These are phyloP conservation scores for Collybiopsis confluens DNA, from an alignment of 768 basidiomycete species.

Conservation along the genomic window DNA sequence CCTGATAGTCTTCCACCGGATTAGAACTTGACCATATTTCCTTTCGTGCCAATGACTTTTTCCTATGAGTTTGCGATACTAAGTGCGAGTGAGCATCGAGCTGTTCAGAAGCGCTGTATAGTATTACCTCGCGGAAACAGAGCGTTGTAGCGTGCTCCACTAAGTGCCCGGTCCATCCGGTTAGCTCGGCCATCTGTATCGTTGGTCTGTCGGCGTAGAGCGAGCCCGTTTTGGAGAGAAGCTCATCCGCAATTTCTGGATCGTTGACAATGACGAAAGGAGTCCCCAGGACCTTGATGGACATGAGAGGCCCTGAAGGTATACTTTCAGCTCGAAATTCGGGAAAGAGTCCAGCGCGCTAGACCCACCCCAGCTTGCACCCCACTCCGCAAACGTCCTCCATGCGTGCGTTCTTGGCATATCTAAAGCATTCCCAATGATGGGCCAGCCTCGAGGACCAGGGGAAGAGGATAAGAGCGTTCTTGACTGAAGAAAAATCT, in stretches of 20 bases:
- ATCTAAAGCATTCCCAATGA: slow-evolving; percentile 12
- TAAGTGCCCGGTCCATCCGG: slow-evolving; percentile 11
- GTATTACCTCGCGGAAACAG: background rate
- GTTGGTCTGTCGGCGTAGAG: slow-evolving; percentile 38
- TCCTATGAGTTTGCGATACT: slow-evolving; percentile 24
- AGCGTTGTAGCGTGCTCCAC: slow-evolving; percentile 1
- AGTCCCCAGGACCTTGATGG: slow-evolving; percentile 13
- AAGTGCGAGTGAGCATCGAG: background rate
- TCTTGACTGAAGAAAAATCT: background rate
- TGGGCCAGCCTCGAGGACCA: slow-evolving; percentile 8
- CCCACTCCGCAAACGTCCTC: slow-evolving; percentile 12
- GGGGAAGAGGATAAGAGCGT: slow-evolving; percentile 9
- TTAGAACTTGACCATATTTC: slow-evolving; percentile 20
- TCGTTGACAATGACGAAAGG: slow-evolving; percentile 18
- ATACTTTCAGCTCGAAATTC: background rate
- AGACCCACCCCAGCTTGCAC: slow-evolving; percentile 9
- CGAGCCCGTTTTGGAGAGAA: slow-evolving; percentile 36
- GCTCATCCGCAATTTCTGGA: slow-evolving; percentile 19
- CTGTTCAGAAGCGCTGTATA: background rate
- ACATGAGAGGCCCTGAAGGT: slow-evolving; percentile 13
- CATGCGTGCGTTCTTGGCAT: slow-evolving; percentile 10
- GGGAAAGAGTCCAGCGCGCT: background rate
- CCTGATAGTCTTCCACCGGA: slow-evolving; percentile 28
- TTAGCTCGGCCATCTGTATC: slow-evolving; percentile 31
- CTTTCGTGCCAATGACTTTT: slow-evolving; percentile 23